Evolutionary conservation across 78 protist species (phyloP).

Genomic region (Anaeramoeba ignava): DNA sequence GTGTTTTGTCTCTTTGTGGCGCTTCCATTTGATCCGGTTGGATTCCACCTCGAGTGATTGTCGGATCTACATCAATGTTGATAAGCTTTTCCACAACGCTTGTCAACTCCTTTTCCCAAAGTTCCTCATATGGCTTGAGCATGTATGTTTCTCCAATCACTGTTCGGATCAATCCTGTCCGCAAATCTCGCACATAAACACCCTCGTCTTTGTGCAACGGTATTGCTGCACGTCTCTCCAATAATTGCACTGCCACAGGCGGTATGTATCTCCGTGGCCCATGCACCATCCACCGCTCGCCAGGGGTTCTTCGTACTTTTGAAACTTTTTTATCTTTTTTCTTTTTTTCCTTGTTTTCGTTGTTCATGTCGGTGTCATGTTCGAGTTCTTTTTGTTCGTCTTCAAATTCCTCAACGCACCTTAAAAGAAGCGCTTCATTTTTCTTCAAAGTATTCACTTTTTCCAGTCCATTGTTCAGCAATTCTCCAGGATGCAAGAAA

Average conservation of each 20-base stretch:
- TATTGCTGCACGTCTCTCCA: conserved; percentile 56
- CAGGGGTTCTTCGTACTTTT: conserved; percentile 47
- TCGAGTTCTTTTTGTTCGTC: too few relatives aligned
- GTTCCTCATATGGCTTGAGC: conserved; percentile 58
- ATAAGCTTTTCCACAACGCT: conserved; percentile 53
- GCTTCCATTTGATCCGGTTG: too few relatives aligned
- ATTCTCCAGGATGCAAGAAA: conserved; percentile 70
- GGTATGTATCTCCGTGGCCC: conserved; percentile 68
- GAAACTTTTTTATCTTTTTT: too few relatives aligned
- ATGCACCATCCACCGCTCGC: conserved; percentile 54
- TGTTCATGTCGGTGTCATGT: too few relatives aligned
- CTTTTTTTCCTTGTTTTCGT: too few relatives aligned
- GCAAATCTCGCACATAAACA: conserved; percentile 62
- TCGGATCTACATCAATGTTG: neutral
- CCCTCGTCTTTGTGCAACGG: conserved; percentile 66
- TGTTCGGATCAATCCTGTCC: conserved; percentile 57
- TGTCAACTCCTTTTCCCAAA: conserved; percentile 58
- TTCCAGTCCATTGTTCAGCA: conserved; percentile 44
- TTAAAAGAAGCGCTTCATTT: conserved; percentile 54
- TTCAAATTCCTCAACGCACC: conserved; percentile 28
- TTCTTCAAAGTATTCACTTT: conserved; percentile 36
- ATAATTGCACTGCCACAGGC: conserved; percentile 64
- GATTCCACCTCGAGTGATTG: too few relatives aligned
- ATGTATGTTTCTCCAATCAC: conserved; percentile 59
- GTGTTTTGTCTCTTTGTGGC: conserved; percentile 49